Base-by-base conservation (phyloP, 2,329 filamentous ascomycete species). In the Trichoderma atroviride region DNA sequence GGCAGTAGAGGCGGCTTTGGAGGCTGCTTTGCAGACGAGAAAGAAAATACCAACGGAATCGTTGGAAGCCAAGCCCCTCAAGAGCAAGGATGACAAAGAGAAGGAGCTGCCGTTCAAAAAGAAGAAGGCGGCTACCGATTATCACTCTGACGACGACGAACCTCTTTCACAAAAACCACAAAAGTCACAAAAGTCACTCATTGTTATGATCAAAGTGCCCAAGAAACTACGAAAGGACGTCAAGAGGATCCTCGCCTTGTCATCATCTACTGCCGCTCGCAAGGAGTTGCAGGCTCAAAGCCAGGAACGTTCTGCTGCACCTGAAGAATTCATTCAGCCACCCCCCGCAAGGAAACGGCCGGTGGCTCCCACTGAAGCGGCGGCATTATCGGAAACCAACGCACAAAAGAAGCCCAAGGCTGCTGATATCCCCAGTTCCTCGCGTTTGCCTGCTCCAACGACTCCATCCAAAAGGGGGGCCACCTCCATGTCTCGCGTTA, bases 391-490 rank as follows among this genome's bases (percentile, higher is more conserved):
- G n/a, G 82, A 81, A 40, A 73, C 78, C 2, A 75, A 75, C 68
- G 76, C 81, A 27, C 71, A 76, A 70, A 84, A 85, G 75, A 80
- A 80, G 43, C 83, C 83, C 27, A 80, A 80, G 53, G 77, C 82
- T 2, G 78, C 82, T 1, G 85, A 86, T 6, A 74, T 80, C 31
- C 73, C 77, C 35, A 76, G 75, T 50, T 74, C 77, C 5, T 72
- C 76, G 29, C 77, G 79, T 59, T 73, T 80, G 16, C 73, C 79
- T 16, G 76, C 78, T 1, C 85, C 85, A 0, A 83, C 83, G 2
- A 88, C 86, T 0, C 86, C 86, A 0, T 82, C 85, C 11, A 87
- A 83, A 71, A 86, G 82, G 68, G 78, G 81, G 1, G 79, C 83
- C 16, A 79, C 81, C 1, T 76, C 84, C 68, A 87, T 87, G 85